These are phyloP conservation scores for Meyerozyma carpophila DNA, from an alignment of 1,139 yeast genomes.

Conservation along the genomic window DNA sequence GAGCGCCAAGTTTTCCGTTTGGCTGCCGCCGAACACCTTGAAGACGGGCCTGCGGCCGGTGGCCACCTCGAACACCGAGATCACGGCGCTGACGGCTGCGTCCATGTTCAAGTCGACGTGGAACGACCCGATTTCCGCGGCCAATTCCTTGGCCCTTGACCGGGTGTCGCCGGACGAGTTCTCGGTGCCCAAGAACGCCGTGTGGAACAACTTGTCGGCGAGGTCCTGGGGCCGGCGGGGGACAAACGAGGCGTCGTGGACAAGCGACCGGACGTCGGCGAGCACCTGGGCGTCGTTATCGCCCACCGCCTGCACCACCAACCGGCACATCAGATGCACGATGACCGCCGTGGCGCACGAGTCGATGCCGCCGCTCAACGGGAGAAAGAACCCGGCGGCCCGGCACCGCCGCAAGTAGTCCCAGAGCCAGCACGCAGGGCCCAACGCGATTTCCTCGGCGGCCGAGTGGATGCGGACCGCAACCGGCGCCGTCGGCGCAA, in stretches of 20 bases:
- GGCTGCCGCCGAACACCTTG: conserved; percentile 90
- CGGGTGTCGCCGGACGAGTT: conserved; percentile 89
- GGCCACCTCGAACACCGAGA: conserved; percentile 74
- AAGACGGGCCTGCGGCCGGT: conserved; percentile 87
- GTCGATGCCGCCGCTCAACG: conserved; percentile 95
- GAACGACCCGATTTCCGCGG: conserved; percentile 75
- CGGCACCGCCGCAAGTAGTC: conserved; percentile 88
- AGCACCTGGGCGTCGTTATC: conserved; percentile 71
- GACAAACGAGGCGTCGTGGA: conserved; percentile 48
- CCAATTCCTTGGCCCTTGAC: conserved; percentile 71
- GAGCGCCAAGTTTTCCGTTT: conserved; percentile 83
- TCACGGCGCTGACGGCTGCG: conserved; percentile 65
- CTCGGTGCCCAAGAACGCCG: conserved; percentile 92
- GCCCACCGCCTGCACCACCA: conserved; percentile 65
- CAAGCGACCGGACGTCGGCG: conserved; percentile 62
- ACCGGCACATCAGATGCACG: conserved; percentile 88
- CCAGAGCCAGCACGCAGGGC: conserved; percentile 99
- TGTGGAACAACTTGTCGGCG: conserved; percentile 71
- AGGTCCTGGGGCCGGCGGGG: conserved; percentile 75
- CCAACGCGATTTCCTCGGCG: conserved; percentile 93
- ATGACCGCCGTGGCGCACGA: conserved; percentile 96
- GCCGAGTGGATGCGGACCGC: conserved; percentile 67
- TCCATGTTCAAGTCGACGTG: conserved; percentile 94
- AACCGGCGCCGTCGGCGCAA: conserved; percentile 54
- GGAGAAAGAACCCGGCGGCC: conserved; percentile 87